Base-by-base conservation (phyloP, 2,329 filamentous ascomycete genomes). In the Talaromyces atroroseus region DNA sequence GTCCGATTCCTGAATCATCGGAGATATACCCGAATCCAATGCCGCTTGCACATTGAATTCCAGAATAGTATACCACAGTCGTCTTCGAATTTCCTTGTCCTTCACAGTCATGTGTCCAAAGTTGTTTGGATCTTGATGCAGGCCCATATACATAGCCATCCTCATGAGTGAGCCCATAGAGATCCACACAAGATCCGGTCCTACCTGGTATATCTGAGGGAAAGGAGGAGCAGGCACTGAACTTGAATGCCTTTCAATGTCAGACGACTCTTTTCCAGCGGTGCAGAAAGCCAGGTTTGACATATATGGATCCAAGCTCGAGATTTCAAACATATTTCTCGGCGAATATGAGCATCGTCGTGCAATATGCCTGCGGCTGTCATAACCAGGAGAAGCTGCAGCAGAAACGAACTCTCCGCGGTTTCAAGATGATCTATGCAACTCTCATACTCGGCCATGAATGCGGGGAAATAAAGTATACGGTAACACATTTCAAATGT, bases 301-400 rank as follows among this genome's bases (percentile, higher is more conserved):
- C 62, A 59, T 12, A 54, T 54, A 54, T 56, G 62, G 32, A 59
- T 60, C 66, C 40, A 68, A 23, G 67, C 72, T 3, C 77, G 67
- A 0, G 82, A 82, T 24, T 45, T 56, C 40, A 1, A 4, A 8
- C 0, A 70, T 71, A 1, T 66, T 23, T 1, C 80, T 75, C 42
- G 82, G 60, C 0, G 78, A 78, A 57, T 80, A 83, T 0, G 66
- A 58, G 0, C n/a, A 21, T 79, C 74, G 52, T 84, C 79, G 56
- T 81, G 77, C 0, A 72, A 69, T 16, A 71, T 64, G 0, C 80
- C 75, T 0, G 82, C 84, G 18, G 86, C 77, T 0, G 83, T 80
- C 3, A 86, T 65, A 0, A 85, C 75, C 0, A 86, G 68, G 60
- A 84, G 83, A 2, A 85, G 60, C 47, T 82, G 81, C 12, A 83